A percentile compares a stretch with the other conserved stretches of the same genome.
phyloP scores from a whole-genome alignment of 2,329 filamentous ascomycete genomes.

The Ophiosphaerella herpotricha region DNA sequence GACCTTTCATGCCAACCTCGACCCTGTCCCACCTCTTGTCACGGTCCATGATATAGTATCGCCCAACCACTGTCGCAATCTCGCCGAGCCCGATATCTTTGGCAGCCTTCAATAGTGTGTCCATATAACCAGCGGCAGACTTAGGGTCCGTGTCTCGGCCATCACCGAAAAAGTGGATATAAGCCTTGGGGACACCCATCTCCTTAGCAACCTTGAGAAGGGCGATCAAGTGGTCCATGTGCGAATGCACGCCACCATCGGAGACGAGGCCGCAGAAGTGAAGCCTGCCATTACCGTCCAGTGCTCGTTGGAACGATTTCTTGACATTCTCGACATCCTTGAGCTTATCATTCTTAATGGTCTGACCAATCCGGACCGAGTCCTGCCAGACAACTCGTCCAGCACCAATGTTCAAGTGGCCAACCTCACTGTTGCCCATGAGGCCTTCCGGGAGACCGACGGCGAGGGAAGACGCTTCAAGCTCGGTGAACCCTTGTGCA shows the following conservation, averaged over 20 bases:
- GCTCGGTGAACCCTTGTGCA: conserved; percentile 82
- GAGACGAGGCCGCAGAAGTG: conserved; percentile 92
- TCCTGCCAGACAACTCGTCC: conserved; percentile 97
- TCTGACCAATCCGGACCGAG: conserved; percentile 90
- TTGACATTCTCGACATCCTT: conserved; percentile 77
- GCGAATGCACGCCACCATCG: conserved; percentile 94
- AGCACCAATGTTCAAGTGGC: conserved; percentile 97
- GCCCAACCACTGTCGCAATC: conserved; percentile 89
- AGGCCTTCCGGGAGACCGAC: conserved; percentile 95
- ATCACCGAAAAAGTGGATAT: conserved; percentile 98
- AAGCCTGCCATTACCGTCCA: conserved; percentile 86
- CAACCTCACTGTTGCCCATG: conserved; percentile 99
- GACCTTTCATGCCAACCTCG: conserved; percentile 84
- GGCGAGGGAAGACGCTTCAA: conserved; percentile 93
- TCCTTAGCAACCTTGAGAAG: conserved; percentile 90
- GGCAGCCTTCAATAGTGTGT: conserved; percentile 78
- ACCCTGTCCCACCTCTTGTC: conserved; percentile 99
- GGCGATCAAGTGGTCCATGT: conserved; percentile 89
- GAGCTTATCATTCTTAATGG: conserved; percentile 83
- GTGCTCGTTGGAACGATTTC: conserved; percentile 76
- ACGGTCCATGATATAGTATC: conserved; percentile 99
- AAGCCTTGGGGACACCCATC: conserved; percentile 84
- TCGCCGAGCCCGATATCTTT: conserved; percentile 86
- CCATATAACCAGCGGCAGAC: conserved; percentile 84
- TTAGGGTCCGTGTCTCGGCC: conserved; percentile 98